phyloP scores from a whole-genome alignment of 1,284 basidiomycete species.

The Rhodotorula sp. region DNA sequence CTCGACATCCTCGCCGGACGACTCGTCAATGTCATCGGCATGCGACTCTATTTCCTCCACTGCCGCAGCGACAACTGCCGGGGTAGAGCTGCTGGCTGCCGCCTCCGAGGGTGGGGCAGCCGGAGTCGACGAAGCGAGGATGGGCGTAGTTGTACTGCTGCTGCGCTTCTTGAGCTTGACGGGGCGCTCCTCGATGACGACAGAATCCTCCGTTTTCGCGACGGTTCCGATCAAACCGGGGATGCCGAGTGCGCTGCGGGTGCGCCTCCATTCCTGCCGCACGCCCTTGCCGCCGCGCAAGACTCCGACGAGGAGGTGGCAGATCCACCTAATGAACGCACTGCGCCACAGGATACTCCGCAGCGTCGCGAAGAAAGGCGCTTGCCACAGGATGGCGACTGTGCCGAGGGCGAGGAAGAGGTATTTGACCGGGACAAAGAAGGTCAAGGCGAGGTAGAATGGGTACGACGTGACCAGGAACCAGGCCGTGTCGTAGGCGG shows the following conservation, averaged over 20 bases:
- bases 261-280: conserved; percentile 23
- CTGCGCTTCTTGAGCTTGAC: conserved; percentile 24
- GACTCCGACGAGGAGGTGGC: conserved; percentile 7
- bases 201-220: not conserved
- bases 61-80: not conserved
- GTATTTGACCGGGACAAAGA: conserved; percentile 35
- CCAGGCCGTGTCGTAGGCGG: conserved; percentile 36
- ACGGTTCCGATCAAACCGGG: conserved; percentile 28
- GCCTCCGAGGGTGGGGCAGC: not conserved
- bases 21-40: not conserved
- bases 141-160: not conserved
- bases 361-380: conserved; percentile 42
- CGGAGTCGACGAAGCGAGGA: not conserved
- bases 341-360: conserved; percentile 31
- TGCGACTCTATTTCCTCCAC: not conserved
- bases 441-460: conserved; percentile 41
- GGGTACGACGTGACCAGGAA: conserved; percentile 44
- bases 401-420: conserved; percentile 39
- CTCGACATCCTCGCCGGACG: conserved; percentile 33
- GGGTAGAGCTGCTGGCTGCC: not conserved
- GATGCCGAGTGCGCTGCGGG: conserved; percentile 28
- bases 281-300: conserved; percentile 30
- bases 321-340: conserved; percentile 30
- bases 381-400: conserved; percentile 42
- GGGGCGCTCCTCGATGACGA: conserved; percentile 27